Base-by-base conservation (phyloP, 192 early-diverging fungal genomes). In the Martensiomyces pterosporus region DNA sequence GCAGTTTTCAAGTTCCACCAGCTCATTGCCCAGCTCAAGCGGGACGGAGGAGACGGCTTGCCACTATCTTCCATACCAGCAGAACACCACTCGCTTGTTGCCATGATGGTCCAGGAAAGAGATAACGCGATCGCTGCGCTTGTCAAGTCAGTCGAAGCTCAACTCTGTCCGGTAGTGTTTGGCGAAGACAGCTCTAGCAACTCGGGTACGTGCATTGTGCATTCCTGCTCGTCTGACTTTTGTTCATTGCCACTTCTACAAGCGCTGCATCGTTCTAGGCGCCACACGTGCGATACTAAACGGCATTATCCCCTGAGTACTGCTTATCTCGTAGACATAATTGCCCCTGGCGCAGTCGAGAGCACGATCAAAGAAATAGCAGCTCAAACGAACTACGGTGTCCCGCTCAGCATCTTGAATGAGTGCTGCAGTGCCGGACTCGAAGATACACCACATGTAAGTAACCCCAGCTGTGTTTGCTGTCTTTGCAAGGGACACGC, bases 91-190 rank as follows among this genome's bases (percentile, higher is more conserved):
- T 35, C 66, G 6, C 49, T 76, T 12, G 25, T 76, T 23, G 74
- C 74, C 7, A 57, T 65, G 57, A 43, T 76, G 15, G 58, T 66
- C 5, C 74, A 76, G 17, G 74, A 76, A 25, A 55, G 63, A 5
- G 66, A 64, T 14, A 49, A 40, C 10, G 34, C 51, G 3, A 34
- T 76, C 14, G 33, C 51, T 14, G 34, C 55, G 3, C 45, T 76
- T 12, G 57, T 61, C 39, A 52, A 39, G 39, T 43, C 43, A 16
- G 50, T 76, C 15, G 66, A 69, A 47, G 16, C 51, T 25, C 66
- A 69, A 29, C 50, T 76, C 8, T 76, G 58, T 16, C 74, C 74
- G 4, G 59, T 69, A 0, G 57, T 62, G 17, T 69, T 68, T 53
- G 65, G 60, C 37, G 57, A 60, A 14, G 46, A 53, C 24, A 25